Evolutionary conservation across 768 basidiomycete species (phyloP).

Genomic region (Phylloporus sp.): DNA sequence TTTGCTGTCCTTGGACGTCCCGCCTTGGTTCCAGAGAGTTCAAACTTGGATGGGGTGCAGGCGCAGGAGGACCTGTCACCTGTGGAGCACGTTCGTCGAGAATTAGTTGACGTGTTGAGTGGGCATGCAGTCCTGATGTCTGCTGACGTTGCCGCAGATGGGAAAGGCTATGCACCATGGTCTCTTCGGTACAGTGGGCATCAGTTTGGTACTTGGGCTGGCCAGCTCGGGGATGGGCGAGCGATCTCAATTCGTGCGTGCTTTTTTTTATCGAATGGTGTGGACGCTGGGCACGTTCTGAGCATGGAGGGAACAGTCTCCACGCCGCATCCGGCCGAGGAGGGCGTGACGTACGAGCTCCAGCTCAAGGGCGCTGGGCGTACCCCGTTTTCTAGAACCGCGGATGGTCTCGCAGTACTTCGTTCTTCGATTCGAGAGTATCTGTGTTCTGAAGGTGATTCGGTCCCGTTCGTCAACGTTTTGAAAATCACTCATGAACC

Average conservation of each 20-base stretch:
- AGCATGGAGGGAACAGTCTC: conserved; percentile 46
- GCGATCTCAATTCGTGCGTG: conserved; percentile 79
- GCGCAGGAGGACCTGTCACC: conserved; percentile 16
- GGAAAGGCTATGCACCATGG: conserved; percentile 57
- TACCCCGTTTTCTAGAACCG: conserved; percentile 88
- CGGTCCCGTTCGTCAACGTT: neutral
- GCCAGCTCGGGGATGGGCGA: conserved; percentile 93
- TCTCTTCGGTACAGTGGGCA: conserved; percentile 88
- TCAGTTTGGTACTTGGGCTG: conserved; percentile 87
- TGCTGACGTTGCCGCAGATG: conserved; percentile 24
- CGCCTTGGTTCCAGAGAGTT: conserved; percentile 35
- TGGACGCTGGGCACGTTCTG: conserved; percentile 3
- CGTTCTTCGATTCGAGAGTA: conserved; percentile 94
- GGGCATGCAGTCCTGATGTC: conserved; percentile 69
- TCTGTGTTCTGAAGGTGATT: conserved; percentile 81
- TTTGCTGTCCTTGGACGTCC: conserved; percentile 64
- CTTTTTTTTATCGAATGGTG: neutral
- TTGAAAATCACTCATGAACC: conserved; percentile 33
- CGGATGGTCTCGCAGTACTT: conserved; percentile 94
- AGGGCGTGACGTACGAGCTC: conserved; percentile 65
- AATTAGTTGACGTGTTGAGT: conserved; percentile 77
- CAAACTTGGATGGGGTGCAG: conserved; percentile 27
- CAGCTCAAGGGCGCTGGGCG: conserved; percentile 95
- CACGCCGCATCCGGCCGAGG: conserved; percentile 65
- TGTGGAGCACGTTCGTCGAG: conserved; percentile 51